A percentile compares a stretch with the other conserved stretches of the same genome.
Conservation (phyloP, 164 flowering plant genomes). For the Malania oleifera region DNA sequence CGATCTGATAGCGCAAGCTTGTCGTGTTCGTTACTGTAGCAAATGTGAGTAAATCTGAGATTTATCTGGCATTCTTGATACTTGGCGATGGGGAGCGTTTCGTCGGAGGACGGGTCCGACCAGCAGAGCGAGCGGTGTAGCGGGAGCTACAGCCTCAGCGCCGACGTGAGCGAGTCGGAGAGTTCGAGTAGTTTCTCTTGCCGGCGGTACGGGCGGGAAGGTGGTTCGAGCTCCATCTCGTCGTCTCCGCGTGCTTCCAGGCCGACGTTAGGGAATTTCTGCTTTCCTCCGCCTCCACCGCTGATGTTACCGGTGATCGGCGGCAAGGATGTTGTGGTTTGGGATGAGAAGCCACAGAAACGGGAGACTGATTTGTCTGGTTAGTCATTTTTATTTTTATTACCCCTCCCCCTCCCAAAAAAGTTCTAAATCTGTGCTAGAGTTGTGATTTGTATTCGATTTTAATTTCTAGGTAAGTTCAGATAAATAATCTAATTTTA, state of each 20-base stretch:
- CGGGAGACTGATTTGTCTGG: conserved; percentile 38
- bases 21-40: no score
- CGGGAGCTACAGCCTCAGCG: conserved; percentile 63
- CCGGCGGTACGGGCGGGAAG: conserved; percentile 33
- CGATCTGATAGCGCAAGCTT: no score
- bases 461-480: neutral
- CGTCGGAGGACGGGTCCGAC: conserved; percentile 41
- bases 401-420: no score
- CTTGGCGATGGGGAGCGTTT: conserved; percentile 26
- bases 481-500: neutral
- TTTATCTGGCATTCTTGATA: neutral
- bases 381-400: conserved; percentile 14
- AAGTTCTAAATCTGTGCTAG: no score
- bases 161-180: conserved; percentile 71
- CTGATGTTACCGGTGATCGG: conserved; percentile 43
- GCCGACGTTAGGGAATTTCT: conserved; percentile 22
- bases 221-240: neutral
- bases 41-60: neutral
- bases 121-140: conserved; percentile 41
- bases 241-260: conserved; percentile 18
- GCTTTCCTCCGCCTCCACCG: conserved; percentile 23
- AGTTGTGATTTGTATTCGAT: neutral
- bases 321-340: conserved; percentile 40
- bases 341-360: conserved; percentile 40
- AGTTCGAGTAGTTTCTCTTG: conserved; percentile 46